Percentiles rank a stretch among this genome's conserved stretches.
phyloP scores from a whole-genome alignment of 2,329 filamentous ascomycete species.

The Botrytis galanthina region DNA sequence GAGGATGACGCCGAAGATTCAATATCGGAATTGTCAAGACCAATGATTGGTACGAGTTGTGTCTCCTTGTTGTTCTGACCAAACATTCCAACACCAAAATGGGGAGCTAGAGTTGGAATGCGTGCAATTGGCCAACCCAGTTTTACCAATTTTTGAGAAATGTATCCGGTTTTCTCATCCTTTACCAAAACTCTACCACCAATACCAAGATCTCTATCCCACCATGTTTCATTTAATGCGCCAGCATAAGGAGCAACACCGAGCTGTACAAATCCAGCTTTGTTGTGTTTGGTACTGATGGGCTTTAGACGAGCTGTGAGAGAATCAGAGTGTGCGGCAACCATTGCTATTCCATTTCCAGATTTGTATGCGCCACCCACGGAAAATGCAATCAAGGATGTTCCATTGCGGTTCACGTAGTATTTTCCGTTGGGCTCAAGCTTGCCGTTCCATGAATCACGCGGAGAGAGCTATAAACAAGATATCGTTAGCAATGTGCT shows the following conservation, averaged over 20 bases:
- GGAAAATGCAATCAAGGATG: slow-evolving; percentile 79
- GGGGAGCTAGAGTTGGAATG: slow-evolving; percentile 87
- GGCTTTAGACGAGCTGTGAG: slow-evolving; percentile 90
- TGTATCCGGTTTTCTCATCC: slow-evolving; percentile 69
- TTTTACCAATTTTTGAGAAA: slow-evolving; percentile 79
- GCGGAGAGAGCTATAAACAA: slow-evolving; percentile 62
- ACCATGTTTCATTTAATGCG: slow-evolving; percentile 86
- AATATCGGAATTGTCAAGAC: slow-evolving; percentile 71
- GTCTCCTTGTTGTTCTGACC: slow-evolving; percentile 79
- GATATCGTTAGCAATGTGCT: not conserved
- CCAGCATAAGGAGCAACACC: slow-evolving; percentile 93
- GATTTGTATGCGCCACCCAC: slow-evolving; percentile 77
- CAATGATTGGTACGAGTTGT: slow-evolving; percentile 90
- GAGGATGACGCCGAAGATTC: slow-evolving; percentile 34
- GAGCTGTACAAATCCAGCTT: slow-evolving; percentile 82
- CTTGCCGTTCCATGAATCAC: slow-evolving; percentile 72
- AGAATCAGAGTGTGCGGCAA: slow-evolving; percentile 91
- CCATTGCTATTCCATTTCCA: slow-evolving; percentile 83
- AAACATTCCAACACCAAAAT: slow-evolving; percentile 78
- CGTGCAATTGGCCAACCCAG: slow-evolving; percentile 92
- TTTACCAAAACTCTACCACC: slow-evolving; percentile 86
- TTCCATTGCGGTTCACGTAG: slow-evolving; percentile 82
- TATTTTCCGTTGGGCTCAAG: slow-evolving; percentile 83
- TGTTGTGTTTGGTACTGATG: slow-evolving; percentile 77
- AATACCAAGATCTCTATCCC: slow-evolving; percentile 91